These are phyloP conservation scores for Aspergillus funiculosus DNA, from an alignment of 495 filamentous ascomycete species.

Conservation along the genomic window DNA sequence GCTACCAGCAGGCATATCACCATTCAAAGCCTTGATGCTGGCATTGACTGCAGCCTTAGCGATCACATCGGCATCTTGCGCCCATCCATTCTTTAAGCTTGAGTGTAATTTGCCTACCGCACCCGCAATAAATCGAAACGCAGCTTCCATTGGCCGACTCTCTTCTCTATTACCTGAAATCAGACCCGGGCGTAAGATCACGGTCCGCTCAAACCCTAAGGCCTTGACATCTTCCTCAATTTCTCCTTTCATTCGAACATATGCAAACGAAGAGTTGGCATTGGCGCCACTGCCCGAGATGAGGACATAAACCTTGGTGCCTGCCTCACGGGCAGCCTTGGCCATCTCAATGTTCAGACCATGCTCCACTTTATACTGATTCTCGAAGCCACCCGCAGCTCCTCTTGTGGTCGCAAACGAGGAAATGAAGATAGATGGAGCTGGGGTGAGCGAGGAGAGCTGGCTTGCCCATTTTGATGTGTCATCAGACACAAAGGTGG, in stretches of 20 bases:
- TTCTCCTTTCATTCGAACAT: conserved; percentile 71
- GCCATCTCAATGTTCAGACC: conserved; percentile 68
- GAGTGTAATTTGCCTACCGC: conserved; percentile 49
- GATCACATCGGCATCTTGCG: conserved; percentile 71
- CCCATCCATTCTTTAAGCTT: conserved; percentile 56
- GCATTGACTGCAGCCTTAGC: conserved; percentile 62
- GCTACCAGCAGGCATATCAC: conserved; percentile 38
- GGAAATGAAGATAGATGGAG: conserved; percentile 57
- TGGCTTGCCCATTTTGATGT: conserved; percentile 51
- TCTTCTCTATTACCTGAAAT: conserved; percentile 66
- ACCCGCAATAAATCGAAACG: conserved; percentile 42
- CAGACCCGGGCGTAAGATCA: conserved; percentile 69
- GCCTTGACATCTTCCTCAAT: conserved; percentile 69
- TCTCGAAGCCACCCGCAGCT: conserved; percentile 60
- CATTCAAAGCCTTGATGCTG: conserved; percentile 42
- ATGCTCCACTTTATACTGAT: conserved; percentile 72
- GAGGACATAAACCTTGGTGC: conserved; percentile 61
- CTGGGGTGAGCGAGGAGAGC: conserved; percentile 48
- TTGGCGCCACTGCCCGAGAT: conserved; percentile 52
- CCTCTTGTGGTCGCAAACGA: conserved; percentile 61
- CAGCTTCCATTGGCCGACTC: conserved; percentile 45
- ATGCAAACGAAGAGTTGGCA: conserved; percentile 45
- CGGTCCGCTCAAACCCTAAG: conserved; percentile 65
- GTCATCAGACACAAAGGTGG: conserved; percentile 39
- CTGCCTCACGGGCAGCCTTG: conserved; percentile 56